phyloP scores from a whole-genome alignment of 2,329 filamentous ascomycete genomes.

The Monascus ruber region DNA sequence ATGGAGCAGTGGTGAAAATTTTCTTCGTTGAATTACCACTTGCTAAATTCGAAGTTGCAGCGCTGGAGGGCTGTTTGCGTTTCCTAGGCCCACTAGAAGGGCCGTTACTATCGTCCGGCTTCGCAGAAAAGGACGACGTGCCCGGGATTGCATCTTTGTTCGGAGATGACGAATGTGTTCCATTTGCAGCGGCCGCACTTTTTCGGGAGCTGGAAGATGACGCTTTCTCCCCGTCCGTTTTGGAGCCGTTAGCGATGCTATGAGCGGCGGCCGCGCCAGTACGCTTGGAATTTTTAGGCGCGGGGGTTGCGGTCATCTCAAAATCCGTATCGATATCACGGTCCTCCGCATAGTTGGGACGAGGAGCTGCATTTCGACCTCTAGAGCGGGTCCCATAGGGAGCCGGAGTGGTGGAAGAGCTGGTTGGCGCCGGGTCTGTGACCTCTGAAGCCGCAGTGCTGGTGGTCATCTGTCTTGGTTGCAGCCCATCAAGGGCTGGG shows the following conservation, averaged over 20 bases:
- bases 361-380: constrained; percentile 67
- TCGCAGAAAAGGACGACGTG: constrained; percentile 48
- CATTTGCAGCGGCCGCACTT: constrained; percentile 25
- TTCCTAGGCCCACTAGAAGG: constrained; percentile 56
- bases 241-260: constrained; percentile 20
- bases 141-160: constrained; percentile 43
- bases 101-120: constrained; percentile 30
- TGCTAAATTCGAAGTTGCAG: constrained; percentile 21
- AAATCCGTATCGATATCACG: constrained; percentile 84
- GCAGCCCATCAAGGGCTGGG: constrained; percentile 17
- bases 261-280: constrained; percentile 13
- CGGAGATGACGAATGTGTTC: constrained; percentile 11
- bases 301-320: constrained; percentile 40
- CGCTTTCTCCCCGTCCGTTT: constrained; percentile 26
- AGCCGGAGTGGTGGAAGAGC: constrained; percentile 43
- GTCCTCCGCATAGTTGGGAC: constrained; percentile 92
- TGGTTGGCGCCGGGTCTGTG: constrained; percentile 23
- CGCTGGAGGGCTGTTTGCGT: constrained; percentile 59
- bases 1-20: constrained; percentile 25
- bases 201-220: constrained; percentile 30
- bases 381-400: constrained; percentile 90
- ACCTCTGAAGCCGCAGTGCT: constrained; percentile 32
- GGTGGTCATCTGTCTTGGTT: constrained; percentile 33
- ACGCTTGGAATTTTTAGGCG: constrained; percentile 22
- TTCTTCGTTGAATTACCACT: constrained; percentile 22